Evolutionary conservation across 495 filamentous ascomycete genomes (phyloP).

Genomic region (Penicillium malachiteum): DNA sequence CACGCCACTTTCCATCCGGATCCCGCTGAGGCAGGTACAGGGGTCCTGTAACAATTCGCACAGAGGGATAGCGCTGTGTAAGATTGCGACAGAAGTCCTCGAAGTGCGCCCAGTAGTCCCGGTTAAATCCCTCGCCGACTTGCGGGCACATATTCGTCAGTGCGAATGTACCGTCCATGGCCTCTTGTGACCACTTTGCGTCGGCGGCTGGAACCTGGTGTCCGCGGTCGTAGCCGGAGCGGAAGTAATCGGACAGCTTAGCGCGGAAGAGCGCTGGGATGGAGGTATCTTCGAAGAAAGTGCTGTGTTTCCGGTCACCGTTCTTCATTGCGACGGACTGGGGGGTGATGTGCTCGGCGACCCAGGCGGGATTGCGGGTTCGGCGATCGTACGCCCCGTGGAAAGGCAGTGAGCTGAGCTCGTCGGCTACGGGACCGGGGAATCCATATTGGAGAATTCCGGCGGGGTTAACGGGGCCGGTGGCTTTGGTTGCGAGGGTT

Average conservation of each 20-base stretch:
- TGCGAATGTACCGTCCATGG: constrained; percentile 91
- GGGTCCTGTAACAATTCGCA: constrained; percentile 90
- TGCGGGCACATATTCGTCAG: constrained; percentile 97
- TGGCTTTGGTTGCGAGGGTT: constrained; percentile 37
- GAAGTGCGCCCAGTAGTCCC: constrained; percentile 98
- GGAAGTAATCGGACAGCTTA: constrained; percentile 87
- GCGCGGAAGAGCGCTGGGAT: constrained; percentile 88
- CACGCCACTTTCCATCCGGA: constrained; percentile 89
- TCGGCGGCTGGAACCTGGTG: constrained; percentile 94
- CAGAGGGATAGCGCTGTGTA: constrained; percentile 75
- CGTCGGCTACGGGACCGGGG: constrained; percentile 84
- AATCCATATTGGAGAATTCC: constrained; percentile 97
- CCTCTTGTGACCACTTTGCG: constrained; percentile 89
- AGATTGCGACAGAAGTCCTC: constrained; percentile 93
- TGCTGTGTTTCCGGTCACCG: constrained; percentile 80
- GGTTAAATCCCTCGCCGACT: constrained; percentile 95
- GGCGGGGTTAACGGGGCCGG: constrained; percentile 71
- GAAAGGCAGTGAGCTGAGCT: constrained; percentile 69
- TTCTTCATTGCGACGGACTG: constrained; percentile 69
- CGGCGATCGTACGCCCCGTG: constrained; percentile 89
- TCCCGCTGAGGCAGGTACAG: constrained; percentile 84
- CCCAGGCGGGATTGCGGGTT: constrained; percentile 90
- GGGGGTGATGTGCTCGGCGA: constrained; percentile 96
- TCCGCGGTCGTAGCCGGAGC: constrained; percentile 74
- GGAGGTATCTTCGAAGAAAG: constrained; percentile 75